A percentile compares a stretch with the other conserved stretches of the same genome.
Evolutionary conservation across 106 monocot species (phyloP).

Genomic region (Phalaenopsis aphrodite): DNA sequence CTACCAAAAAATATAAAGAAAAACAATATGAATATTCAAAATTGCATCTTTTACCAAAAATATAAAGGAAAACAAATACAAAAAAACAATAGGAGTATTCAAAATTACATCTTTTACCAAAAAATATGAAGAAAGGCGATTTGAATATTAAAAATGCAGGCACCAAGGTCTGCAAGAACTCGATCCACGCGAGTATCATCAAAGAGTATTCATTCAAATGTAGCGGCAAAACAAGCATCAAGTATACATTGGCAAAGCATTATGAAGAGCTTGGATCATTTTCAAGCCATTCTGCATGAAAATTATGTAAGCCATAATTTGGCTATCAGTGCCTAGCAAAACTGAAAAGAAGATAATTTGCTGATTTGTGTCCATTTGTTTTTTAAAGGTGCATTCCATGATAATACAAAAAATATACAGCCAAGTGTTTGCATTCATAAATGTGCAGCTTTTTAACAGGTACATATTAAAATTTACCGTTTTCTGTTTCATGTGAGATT

Average conservation of each 20-base stretch:
- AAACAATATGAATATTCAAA: background rate
- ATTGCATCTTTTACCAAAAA: background rate
- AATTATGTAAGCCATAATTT: conserved; percentile 46
- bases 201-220: conserved; percentile 52
- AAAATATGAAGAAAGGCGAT: background rate
- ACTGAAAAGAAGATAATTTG: background rate
- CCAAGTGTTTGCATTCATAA: conserved; percentile 90
- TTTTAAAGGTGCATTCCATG: conserved; percentile 70
- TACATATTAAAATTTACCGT: conserved; percentile 3
- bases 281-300: conserved; percentile 31
- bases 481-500: background rate
- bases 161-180: conserved; percentile 58
- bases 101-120: background rate
- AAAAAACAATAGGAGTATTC: background rate
- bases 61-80: background rate
- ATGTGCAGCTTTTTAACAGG: conserved; percentile 97
- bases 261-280: conserved; percentile 63
- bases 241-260: conserved; percentile 86
- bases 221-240: conserved; percentile 74
- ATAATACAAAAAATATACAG: conserved; percentile 79
- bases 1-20: background rate
- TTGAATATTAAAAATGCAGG: conserved; percentile 27
- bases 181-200: conserved; percentile 58
- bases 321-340: background rate
- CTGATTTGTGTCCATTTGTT: background rate